Base-by-base conservation (phyloP, 805 yeast species). In the Wickerhamia fluorescens region DNA sequence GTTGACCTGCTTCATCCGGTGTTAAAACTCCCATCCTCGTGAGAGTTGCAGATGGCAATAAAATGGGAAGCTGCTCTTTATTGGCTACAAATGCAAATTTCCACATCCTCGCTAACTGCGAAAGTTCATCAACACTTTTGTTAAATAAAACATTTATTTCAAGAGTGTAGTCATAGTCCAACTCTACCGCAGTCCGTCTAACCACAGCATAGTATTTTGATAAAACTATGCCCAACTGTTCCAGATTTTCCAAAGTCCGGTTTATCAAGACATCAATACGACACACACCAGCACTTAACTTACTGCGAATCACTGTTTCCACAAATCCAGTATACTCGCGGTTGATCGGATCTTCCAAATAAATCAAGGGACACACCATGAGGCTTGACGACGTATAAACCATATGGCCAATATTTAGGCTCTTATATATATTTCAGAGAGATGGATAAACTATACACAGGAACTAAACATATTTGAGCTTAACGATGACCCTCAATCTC, bases 61-160 rank as follows among this genome's bases (percentile, higher is more conserved):
- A 14, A 12, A 12, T 7, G 5, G 29, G 29, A 10, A 18, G 20
- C 10, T 18, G 7, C 10, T 18, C 20, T 8, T 7, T 8, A 10
- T 16, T 21, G 3, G 14, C 14, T 7, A 13, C 19, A 20, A 25
- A 27, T 11, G 20, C 25, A 13, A 20, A 23, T 11, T 20, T 14
- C 31, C 34, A 30, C 7, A 16, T 19, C 6, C 22, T 13, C 11
- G 23, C 8, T 4, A 27, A 5, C n/a, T 11, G 8, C 9, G 9
- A 10, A 18, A 18, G 20, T 8, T 20, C 14, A 19, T 12, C 11
- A 14, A 26, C 15, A 4, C 25, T n/a, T 23, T 29, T 24, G 26
- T 58, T 55, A 34, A 55, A 52, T 7, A 54, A 29, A 0, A 61
- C 43, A 26, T 56, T 48, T 28, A 61, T 56, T 11, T 41, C 47